Evolutionary conservation across 1,284 basidiomycete genomes (phyloP).

Genomic region (Leccinum subatratum): DNA sequence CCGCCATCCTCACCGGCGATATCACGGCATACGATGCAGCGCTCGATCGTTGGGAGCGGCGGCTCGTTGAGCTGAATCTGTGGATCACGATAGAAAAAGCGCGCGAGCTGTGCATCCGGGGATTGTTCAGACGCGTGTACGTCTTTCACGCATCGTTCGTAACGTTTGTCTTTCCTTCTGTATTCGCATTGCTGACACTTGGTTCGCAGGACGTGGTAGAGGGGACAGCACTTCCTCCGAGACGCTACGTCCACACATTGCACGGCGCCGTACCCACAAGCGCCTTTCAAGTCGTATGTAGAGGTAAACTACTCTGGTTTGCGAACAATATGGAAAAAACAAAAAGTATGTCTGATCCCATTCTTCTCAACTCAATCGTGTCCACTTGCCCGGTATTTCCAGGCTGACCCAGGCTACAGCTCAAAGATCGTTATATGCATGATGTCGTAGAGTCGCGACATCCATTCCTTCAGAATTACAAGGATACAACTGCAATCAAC

Average conservation of each 20-base stretch:
- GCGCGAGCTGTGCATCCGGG: neutral
- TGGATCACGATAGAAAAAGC: neutral
- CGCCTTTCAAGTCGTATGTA: too few relatives aligned
- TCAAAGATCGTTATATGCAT: constrained; percentile 82
- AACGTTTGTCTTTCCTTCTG: neutral
- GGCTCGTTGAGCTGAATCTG: neutral
- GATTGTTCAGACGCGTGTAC: neutral
- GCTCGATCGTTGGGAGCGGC: neutral
- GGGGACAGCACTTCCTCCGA: too few relatives aligned
- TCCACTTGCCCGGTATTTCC: too few relatives aligned
- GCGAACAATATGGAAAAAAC: too few relatives aligned
- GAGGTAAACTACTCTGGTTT: too few relatives aligned
- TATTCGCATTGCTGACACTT: neutral
- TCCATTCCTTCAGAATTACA: constrained; percentile 68
- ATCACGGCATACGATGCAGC: constrained; percentile 36
- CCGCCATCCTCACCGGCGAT: constrained; percentile 74
- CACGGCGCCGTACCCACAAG: too few relatives aligned
- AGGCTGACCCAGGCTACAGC: constrained; percentile 35
- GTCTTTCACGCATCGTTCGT: neutral
- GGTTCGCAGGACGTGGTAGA: neutral
- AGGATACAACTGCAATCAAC: constrained; percentile 58
- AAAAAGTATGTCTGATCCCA: too few relatives aligned
- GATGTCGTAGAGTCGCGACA: constrained; percentile 63
- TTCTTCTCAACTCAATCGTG: too few relatives aligned
- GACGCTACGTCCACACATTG: too few relatives aligned